These are phyloP conservation scores for Geotrichum fermentans DNA, from an alignment of 1,139 yeast species.

Conservation along the genomic window DNA sequence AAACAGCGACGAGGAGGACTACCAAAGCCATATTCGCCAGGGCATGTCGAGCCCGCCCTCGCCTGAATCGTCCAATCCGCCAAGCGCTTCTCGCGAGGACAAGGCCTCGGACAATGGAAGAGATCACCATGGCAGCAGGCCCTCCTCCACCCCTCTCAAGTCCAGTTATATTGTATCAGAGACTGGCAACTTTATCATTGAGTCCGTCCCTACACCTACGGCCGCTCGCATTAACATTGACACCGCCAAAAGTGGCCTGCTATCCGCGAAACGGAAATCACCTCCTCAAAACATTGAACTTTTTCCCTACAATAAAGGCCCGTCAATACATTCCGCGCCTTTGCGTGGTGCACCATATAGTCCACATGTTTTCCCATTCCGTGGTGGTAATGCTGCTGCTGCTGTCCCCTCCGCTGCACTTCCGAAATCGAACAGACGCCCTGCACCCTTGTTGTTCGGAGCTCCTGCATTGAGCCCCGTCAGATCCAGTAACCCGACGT, in stretches of 20 bases:
- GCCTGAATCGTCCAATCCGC: conserved; percentile 3
- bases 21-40: conserved; percentile 4
- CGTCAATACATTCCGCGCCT: conserved; percentile 21
- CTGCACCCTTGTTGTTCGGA: not conserved
- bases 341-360: conserved; percentile 17
- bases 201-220: conserved; percentile 20
- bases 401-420: not conserved
- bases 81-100: no score
- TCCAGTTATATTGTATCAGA: conserved; percentile 17
- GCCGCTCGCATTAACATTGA: conserved; percentile 5
- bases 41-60: conserved; percentile 5
- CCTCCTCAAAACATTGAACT: conserved; percentile 16
- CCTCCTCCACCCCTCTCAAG: conserved; percentile 7
- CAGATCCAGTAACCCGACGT: not conserved
- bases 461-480: conserved; percentile 2
- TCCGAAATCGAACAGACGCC: conserved; percentile 4
- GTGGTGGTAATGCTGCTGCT: not conserved
- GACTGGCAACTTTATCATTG: conserved; percentile 19
- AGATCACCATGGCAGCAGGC: not conserved
- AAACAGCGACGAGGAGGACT: conserved; percentile 7
- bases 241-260: not conserved
- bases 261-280: conserved; percentile 6
- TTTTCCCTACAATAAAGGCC: conserved; percentile 13
- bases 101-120: not conserved
- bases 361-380: conserved; percentile 8